Base-by-base conservation (phyloP, 345 rosid species). In the Linum lewisii region DNA sequence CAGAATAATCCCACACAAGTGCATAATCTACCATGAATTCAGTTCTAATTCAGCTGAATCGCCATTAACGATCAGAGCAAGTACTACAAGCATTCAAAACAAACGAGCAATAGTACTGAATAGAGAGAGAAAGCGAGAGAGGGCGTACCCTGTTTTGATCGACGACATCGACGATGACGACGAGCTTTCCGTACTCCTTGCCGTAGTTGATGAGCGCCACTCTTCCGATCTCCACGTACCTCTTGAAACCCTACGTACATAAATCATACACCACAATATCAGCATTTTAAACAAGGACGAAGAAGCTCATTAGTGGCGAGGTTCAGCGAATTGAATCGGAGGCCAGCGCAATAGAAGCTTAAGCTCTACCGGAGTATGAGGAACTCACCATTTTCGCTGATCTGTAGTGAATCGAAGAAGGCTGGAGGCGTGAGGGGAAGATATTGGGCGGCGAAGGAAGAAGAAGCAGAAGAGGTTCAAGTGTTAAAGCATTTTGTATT, bases 261-360 rank as follows among this genome's bases (percentile, higher is more conserved):
- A 42, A 14, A 42, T 42, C 47, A 42, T 42, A 0, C 9, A 42
- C 47, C 18, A 42, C 18, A 42, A 42, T 7, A 16, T 42, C 47
- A 42, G 4, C 34, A 16, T 42, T 42, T 42, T 42, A 3, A 16
- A n/a, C 14, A 42, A 42, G 15, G 47, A 42, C 47, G 47, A 16
- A 42, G 47, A 42, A 42, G 47, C 47, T 11, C 15, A 14, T 42
- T 11, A 42, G 15, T 42, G 9, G 18, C 1, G 47, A 38, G 38
- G 58, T 38, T 38, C 10, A 37, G 18, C 54, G 14, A 14, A 15
- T 21, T 10, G 24, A 11, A 6, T 32, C 10, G 1, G 21, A 24
- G 21, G 38, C 50, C 7, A 14, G 44, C 29, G 79, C 23, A 82
- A 69, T 73, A 81, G 70, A 82, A 78, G 71, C 82, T 78, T 10